Evolutionary conservation across 169 alveolate species (phyloP).

Genomic region (Toxoplasma gondii): DNA sequence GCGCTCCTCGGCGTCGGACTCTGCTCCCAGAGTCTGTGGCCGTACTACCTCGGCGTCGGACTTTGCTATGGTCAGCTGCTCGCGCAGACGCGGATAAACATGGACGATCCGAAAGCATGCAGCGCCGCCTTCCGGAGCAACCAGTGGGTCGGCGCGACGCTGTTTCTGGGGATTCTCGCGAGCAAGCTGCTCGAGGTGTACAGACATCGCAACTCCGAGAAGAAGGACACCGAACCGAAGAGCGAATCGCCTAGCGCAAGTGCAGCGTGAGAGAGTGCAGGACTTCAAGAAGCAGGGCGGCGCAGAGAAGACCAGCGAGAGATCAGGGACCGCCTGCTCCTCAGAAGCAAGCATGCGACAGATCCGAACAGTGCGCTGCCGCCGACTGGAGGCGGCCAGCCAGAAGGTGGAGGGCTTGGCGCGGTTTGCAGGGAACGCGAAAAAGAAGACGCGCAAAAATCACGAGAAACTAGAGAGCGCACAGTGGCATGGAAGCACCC

Average conservation of each 20-base stretch:
- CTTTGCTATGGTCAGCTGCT: constrained; percentile 5
- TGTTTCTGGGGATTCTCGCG: background rate
- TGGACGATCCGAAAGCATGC: constrained; percentile 40
- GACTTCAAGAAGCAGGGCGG: no score
- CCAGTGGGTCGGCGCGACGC: constrained; percentile 24
- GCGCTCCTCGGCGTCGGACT: background rate
- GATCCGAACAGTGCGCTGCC: no score
- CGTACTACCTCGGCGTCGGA: background rate
- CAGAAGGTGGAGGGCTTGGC: no score
- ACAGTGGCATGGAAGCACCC: no score
- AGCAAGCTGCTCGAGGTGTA: background rate
- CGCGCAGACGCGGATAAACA: background rate
- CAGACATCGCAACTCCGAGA: background rate
- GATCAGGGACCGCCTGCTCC: no score
- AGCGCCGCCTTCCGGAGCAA: background rate
- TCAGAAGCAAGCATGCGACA: no score
- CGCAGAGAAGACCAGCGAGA: no score
- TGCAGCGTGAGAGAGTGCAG: background rate
- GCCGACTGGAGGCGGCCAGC: no score
- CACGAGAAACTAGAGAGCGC: no score
- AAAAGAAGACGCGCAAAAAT: no score
- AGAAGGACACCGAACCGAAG: background rate
- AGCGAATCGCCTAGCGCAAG: background rate
- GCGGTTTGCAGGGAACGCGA: no score
- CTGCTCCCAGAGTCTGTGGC: background rate